These are phyloP conservation scores for Acer saccharum DNA, from an alignment of 345 rosid genomes.

Conservation along the genomic window DNA sequence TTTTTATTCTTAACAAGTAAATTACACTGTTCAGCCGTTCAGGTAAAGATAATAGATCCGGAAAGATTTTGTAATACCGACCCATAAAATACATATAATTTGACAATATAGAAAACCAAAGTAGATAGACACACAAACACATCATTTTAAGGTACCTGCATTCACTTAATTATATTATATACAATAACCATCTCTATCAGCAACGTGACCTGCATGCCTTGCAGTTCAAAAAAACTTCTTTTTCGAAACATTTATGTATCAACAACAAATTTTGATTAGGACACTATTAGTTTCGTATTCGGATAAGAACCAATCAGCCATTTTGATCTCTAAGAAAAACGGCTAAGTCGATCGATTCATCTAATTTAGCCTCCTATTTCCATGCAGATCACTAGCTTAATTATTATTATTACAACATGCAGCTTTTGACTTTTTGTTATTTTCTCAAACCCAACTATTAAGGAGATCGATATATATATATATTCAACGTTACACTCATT, in stretches of 20 bases:
- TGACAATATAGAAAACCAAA: not conserved
- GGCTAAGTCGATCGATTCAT: not conserved
- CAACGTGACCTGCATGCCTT: not conserved
- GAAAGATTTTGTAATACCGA: not conserved
- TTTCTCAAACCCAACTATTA: not conserved
- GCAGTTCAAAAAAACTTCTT: not conserved
- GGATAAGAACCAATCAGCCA: slow-evolving; percentile 4
- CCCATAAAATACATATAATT: not conserved
- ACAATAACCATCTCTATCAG: not conserved
- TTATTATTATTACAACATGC: not conserved
- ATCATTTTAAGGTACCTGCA: not conserved
- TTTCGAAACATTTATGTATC: not conserved
- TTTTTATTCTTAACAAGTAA: not conserved
- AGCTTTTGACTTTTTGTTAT: slow-evolving; percentile 10
- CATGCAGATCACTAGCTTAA: not conserved
- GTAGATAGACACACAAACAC: too few relatives aligned
- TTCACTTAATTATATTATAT: not conserved
- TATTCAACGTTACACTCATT: not conserved
- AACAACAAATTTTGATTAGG: not conserved
- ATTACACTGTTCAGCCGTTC: not conserved
- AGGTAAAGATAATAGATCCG: not conserved
- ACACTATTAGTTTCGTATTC: not conserved
- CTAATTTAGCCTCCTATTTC: slow-evolving; percentile 2
- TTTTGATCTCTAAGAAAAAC: slow-evolving; percentile 2
- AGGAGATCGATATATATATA: not conserved